phyloP scores from a whole-genome alignment of 495 filamentous ascomycete species.

The Penicillium waksmanii region DNA sequence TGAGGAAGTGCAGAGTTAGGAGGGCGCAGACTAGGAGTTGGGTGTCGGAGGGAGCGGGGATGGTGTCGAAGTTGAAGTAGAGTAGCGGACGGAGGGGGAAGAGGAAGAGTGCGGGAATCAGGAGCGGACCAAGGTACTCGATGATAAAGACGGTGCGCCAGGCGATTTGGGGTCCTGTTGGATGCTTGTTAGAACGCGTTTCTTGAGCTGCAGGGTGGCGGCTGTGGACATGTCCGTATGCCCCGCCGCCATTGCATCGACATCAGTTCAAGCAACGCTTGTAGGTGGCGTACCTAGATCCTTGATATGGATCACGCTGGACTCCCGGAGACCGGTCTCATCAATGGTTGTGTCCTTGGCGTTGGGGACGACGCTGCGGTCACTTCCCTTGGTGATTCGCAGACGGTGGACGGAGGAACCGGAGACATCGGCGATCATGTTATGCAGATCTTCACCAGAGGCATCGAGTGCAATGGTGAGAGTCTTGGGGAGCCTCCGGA shows the following conservation, averaged over 20 bases:
- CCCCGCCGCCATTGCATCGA: background rate
- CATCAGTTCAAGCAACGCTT: background rate
- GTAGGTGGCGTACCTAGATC: conserved; percentile 72
- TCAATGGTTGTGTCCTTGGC: conserved; percentile 66
- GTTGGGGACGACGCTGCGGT: conserved; percentile 70
- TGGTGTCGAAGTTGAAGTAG: conserved; percentile 61
- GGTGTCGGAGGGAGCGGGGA: conserved; percentile 59
- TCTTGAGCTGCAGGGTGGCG: background rate
- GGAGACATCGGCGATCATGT: conserved; percentile 55
- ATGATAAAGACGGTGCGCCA: conserved; percentile 95
- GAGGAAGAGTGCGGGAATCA: conserved; percentile 79
- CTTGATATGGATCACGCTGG: conserved; percentile 82
- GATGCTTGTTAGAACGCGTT: background rate
- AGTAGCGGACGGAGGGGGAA: conserved; percentile 72
- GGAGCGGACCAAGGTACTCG: conserved; percentile 92
- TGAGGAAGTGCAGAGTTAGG: conserved; percentile 82
- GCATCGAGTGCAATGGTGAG: conserved; percentile 63
- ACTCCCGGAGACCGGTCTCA: conserved; percentile 65
- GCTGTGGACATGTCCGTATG: background rate
- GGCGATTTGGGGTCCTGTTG: conserved; percentile 80
- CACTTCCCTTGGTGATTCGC: conserved; percentile 70
- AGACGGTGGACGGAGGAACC: conserved; percentile 63
- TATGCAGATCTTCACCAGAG: conserved; percentile 67
- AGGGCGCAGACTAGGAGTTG: conserved; percentile 75
- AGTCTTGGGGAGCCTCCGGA: conserved; percentile 71